Conservation (phyloP, 306 rosid genomes). For the Ormosia emarginata region DNA sequence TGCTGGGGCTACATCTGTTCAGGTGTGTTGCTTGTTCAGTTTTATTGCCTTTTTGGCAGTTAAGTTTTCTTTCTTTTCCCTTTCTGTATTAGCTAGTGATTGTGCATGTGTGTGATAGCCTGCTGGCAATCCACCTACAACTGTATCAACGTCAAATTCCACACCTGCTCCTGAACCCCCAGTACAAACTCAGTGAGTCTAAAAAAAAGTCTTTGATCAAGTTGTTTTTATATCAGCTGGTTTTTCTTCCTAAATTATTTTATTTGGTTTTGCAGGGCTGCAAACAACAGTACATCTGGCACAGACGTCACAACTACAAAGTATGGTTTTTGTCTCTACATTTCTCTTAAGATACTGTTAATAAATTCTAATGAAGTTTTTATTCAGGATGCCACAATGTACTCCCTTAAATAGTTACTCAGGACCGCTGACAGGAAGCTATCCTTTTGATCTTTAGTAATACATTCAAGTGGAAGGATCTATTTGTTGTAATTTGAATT, state of each 20-base stretch:
- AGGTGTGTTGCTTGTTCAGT: conserved; percentile 46
- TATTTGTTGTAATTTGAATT: too few relatives aligned
- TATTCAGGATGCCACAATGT: neutral
- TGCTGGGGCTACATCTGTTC: conserved; percentile 46
- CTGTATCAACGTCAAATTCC: conserved; percentile 47
- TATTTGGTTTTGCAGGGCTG: conserved; percentile 36
- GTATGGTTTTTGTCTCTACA: conserved; percentile 25
- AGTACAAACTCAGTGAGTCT: conserved; percentile 58
- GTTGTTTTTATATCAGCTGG: neutral
- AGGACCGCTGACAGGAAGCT: neutral
- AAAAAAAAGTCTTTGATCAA: conserved; percentile 1
- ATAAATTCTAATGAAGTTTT: neutral
- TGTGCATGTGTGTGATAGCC: conserved; percentile 46
- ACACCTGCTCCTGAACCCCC: conserved; percentile 34
- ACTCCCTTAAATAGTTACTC: neutral
- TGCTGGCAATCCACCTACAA: conserved; percentile 48
- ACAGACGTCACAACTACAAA: conserved; percentile 19
- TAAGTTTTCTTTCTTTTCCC: neutral
- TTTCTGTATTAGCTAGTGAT: conserved; percentile 14
- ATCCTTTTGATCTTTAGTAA: neutral
- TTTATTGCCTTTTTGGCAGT: neutral
- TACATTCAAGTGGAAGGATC: neutral
- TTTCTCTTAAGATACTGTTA: neutral
- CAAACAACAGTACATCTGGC: conserved; percentile 24
- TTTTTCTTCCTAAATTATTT: neutral